Base-by-base conservation (phyloP, 352 stramenopile species). In the Phytopythium mirpurense region DNA sequence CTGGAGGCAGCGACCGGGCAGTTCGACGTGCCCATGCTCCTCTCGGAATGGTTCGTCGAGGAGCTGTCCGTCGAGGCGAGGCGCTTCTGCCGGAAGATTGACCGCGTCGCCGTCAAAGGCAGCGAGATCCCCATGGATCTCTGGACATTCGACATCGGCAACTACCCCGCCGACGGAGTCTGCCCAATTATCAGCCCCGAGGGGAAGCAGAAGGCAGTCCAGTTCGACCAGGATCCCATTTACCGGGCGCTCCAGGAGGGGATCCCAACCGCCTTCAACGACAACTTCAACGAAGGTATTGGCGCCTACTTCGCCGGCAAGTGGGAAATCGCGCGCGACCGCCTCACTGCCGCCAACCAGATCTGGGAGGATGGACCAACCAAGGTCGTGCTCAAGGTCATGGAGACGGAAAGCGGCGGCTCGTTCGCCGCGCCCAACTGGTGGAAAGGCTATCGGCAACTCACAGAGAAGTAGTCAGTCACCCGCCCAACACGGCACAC, bases 101-200 rank as follows among this genome's bases (percentile, higher is more conserved):
- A 99, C 63, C 90, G 90, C 32, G 93, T 99, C 1, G 96, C 89
- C 38, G 93, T 99, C 26, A 98, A 98, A 78, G 96, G 96, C 14
- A 98, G 90, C 49, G 94, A 94, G 54, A 95, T 96, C 54, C 92
- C 92, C 2, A 96, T 98, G 78, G 86, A 93, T 18, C 62, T 98
- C 41, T 98, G 90, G 82, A 98, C 93, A 0, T 97, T 96, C 52
- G 93, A 98, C 70, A 93, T 97, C 55, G 81, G 83, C 5, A 73
- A 85, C 54, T 96, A 91, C 51, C 68, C 83, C 7, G 40, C 59
- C 14, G 78, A 90, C 38, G 74, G 79, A 0, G 57, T 92, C 0
- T 50, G 50, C 0, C 75, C 81, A 12, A 73, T 75, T 15, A 65
- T 90, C 21, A 61, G 69, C 23, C 35, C 63, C 0, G 75, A 92